phyloP scores from a whole-genome alignment of 371 early-diverging fungal species.

The Circinella umbellata region DNA sequence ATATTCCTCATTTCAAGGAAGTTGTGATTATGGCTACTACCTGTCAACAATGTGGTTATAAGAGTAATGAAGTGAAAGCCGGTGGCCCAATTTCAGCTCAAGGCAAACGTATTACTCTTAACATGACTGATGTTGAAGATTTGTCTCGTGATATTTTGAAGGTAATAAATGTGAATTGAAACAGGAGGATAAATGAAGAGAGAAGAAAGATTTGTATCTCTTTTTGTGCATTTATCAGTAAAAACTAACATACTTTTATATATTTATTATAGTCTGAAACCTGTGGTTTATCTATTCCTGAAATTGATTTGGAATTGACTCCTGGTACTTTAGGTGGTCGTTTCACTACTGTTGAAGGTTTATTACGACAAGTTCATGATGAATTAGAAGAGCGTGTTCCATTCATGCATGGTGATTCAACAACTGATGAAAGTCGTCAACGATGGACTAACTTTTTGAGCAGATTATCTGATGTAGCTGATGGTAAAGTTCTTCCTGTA shows the following conservation, averaged over 20 bases:
- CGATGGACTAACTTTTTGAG: slow-evolving; percentile 73
- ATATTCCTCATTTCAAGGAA: slow-evolving; percentile 95
- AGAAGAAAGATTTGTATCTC: background rate
- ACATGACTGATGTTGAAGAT: slow-evolving; percentile 84
- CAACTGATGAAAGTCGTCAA: slow-evolving; percentile 51
- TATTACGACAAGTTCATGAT: slow-evolving; percentile 86
- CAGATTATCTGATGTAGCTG: slow-evolving; percentile 66
- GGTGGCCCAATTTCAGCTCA: slow-evolving; percentile 84
- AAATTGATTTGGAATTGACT: slow-evolving; percentile 82
- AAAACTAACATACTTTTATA: background rate
- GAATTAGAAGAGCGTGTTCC: slow-evolving; percentile 78
- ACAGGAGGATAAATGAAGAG: background rate
- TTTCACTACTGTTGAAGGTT: slow-evolving; percentile 95
- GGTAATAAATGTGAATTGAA: slow-evolving; percentile 28
- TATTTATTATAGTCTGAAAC: slow-evolving; percentile 73
- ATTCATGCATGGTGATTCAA: slow-evolving; percentile 81
- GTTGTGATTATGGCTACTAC: slow-evolving; percentile 96
- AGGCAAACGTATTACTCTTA: slow-evolving; percentile 84
- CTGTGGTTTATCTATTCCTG: slow-evolving; percentile 89
- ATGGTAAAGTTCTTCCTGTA: slow-evolving; percentile 63
- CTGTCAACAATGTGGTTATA: slow-evolving; percentile 93
- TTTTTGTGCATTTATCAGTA: no score
- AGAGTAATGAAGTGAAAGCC: slow-evolving; percentile 95
- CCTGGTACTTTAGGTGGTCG: slow-evolving; percentile 96
- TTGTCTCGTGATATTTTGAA: slow-evolving; percentile 93